A percentile compares a stretch with the other conserved stretches of the same genome.
Evolutionary conservation across 2,329 filamentous ascomycete genomes (phyloP).

Genomic region (Stachybotrys echinatus): DNA sequence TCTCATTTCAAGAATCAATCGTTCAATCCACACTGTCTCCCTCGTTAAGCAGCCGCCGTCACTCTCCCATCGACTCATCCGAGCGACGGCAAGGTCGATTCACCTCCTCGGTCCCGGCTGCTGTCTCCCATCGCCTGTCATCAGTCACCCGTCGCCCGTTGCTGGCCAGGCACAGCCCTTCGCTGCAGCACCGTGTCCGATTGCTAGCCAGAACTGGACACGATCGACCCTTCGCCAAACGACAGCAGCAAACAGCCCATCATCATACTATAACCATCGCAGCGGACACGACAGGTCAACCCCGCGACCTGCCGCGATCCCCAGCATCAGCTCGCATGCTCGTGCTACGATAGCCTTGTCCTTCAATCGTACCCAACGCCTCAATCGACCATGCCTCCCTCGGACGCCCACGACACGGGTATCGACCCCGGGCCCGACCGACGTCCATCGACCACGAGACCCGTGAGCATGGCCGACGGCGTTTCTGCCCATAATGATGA

Average conservation of each 20-base stretch:
- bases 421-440: constrained; percentile 20
- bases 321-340: neutral
- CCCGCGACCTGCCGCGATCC: constrained; percentile 2
- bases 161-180: too few species aligned
- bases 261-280: neutral
- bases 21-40: neutral
- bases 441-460: constrained; percentile 8
- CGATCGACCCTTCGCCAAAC: neutral
- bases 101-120: too few species aligned
- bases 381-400: constrained; percentile 33
- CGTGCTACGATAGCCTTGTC: constrained; percentile 8
- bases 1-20: neutral
- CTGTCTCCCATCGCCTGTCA: too few species aligned
- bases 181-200: too few species aligned
- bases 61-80: neutral
- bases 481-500: constrained; percentile 30
- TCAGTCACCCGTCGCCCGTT: too few species aligned
- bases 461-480: constrained; percentile 29
- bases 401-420: constrained; percentile 30
- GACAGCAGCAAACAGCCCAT: neutral
- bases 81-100: too few species aligned
- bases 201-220: neutral
- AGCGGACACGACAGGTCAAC: constrained; percentile 1
- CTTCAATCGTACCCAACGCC: constrained; percentile 11
- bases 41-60: neutral